Percentiles rank a stretch among this genome's conserved stretches.
Evolutionary conservation across 805 yeast genomes (phyloP).

Genomic region (Candida ascalaphidarum): DNA sequence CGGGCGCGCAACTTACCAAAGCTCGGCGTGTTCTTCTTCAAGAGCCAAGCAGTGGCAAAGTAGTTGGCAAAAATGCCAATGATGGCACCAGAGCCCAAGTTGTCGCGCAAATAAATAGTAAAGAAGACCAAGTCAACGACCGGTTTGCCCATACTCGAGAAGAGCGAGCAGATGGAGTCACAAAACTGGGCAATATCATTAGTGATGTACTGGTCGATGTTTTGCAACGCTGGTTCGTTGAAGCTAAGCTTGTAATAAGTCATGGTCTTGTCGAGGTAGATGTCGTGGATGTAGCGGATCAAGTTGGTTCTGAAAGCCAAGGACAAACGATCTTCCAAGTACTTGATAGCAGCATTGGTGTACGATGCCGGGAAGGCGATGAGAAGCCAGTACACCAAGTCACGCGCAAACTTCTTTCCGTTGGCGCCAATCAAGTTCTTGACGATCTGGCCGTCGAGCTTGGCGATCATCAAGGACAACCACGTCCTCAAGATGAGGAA

Average conservation of each 20-base stretch:
- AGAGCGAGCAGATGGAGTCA: constrained; percentile 72
- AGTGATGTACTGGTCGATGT: constrained; percentile 81
- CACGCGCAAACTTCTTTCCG: constrained; percentile 65
- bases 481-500: constrained; percentile 79
- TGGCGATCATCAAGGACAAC: constrained; percentile 77
- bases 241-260: constrained; percentile 76
- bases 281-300: constrained; percentile 81
- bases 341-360: constrained; percentile 84
- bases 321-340: constrained; percentile 65
- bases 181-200: constrained; percentile 77
- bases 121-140: constrained; percentile 78
- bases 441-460: constrained; percentile 86
- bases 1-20: constrained; percentile 70
- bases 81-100: constrained; percentile 81
- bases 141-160: constrained; percentile 88
- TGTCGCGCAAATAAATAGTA: constrained; percentile 74
- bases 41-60: constrained; percentile 64
- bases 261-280: constrained; percentile 73
- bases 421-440: constrained; percentile 79
- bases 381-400: constrained; percentile 77
- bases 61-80: constrained; percentile 76
- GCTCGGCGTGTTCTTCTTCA: constrained; percentile 73
- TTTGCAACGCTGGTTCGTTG: constrained; percentile 46
- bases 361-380: constrained; percentile 91
- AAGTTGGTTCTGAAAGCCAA: constrained; percentile 79